Conservation (phyloP, 2,329 filamentous ascomycete genomes). For the Apiospora saccharicola region DNA sequence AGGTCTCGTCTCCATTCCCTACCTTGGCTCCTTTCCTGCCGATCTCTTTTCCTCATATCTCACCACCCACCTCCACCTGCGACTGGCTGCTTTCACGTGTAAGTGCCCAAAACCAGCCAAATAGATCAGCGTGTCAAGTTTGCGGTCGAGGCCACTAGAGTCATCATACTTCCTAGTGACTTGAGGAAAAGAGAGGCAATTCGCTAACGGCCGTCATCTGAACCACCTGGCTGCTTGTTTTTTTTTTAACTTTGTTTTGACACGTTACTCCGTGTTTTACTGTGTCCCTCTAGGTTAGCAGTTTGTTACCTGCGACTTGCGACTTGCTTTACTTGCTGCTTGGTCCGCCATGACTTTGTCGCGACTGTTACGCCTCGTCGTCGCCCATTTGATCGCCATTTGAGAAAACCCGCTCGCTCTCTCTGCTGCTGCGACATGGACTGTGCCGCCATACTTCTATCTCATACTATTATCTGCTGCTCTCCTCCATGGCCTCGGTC, state of each 20-base stretch:
- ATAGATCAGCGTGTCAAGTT: neutral
- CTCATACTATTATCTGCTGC: neutral
- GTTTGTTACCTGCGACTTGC: neutral
- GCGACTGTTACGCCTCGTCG: neutral
- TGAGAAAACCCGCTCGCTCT: neutral
- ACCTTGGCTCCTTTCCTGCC: neutral
- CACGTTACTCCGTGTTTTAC: slow-evolving; percentile 1
- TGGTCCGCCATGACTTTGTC: neutral
- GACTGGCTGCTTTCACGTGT: neutral
- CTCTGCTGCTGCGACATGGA: neutral
- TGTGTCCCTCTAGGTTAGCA: neutral
- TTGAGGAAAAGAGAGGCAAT: neutral
- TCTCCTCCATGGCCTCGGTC: neutral
- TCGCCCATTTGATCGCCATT: neutral
- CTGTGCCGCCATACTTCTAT: neutral
- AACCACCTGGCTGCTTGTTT: neutral
- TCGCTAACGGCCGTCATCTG: neutral
- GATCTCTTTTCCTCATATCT: neutral
- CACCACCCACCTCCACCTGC: neutral
- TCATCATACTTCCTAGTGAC: neutral
- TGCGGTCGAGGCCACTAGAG: neutral
- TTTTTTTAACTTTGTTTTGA: neutral
- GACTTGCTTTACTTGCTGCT: neutral
- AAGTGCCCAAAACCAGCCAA: neutral
- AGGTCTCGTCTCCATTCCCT: neutral